A percentile compares a stretch with the other conserved stretches of the same genome.
These are phyloP conservation scores for Naganishia onofrii DNA, from an alignment of 768 basidiomycete genomes.

Conservation along the genomic window DNA sequence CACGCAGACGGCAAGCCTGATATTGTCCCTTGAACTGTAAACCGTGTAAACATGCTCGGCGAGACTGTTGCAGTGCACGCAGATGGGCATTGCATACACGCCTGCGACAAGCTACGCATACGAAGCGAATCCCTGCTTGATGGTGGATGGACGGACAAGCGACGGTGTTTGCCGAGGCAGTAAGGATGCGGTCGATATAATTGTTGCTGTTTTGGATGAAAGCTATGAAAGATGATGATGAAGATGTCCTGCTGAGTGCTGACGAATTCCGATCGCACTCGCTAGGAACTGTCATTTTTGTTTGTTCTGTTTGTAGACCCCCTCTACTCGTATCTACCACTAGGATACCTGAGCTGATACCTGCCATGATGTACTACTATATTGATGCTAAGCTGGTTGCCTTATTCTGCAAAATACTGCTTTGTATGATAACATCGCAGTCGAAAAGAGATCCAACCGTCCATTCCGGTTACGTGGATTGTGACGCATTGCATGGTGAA, in stretches of 20 bases:
- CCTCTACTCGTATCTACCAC: too few relatives aligned
- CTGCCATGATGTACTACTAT: too few relatives aligned
- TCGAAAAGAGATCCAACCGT: too few relatives aligned
- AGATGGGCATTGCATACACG: conserved; percentile 45
- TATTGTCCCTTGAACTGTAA: conserved; percentile 51
- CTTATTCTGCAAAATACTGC: too few relatives aligned
- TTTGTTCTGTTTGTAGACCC: too few relatives aligned
- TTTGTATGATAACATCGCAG: too few relatives aligned
- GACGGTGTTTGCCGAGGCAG: not conserved
- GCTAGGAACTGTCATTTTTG: too few relatives aligned
- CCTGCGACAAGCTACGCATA: not conserved
- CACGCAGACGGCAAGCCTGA: conserved; percentile 51
- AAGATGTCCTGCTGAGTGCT: too few relatives aligned
- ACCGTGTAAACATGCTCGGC: conserved; percentile 48
- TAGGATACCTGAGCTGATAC: too few relatives aligned
- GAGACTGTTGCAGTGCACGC: conserved; percentile 47
- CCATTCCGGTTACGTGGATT: too few relatives aligned
- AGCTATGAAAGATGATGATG: not conserved
- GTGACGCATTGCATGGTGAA: too few relatives aligned
- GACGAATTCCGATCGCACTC: not conserved
- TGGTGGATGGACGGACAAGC: not conserved
- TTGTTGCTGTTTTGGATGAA: not conserved
- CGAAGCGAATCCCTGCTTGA: not conserved
- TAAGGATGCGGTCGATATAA: not conserved
- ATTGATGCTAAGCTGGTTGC: too few relatives aligned